phyloP scores from a whole-genome alignment of 768 basidiomycete species.

The Lentinula detonsa region DNA sequence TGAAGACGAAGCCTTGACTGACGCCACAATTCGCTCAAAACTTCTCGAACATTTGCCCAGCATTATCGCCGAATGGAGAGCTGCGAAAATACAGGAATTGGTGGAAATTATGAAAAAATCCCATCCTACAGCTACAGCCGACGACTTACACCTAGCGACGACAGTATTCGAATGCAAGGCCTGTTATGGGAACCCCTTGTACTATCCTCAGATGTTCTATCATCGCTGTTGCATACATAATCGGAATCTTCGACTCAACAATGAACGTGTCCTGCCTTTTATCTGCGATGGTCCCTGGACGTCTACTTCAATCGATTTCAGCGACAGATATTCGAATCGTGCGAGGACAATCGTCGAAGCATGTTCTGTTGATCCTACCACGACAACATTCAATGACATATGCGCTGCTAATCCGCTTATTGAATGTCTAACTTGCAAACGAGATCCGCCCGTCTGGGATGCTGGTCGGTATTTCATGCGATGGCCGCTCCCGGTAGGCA shows the following conservation, averaged over 20 bases:
- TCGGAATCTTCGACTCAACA: not conserved
- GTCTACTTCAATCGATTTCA: not conserved
- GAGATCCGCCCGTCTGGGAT: not conserved
- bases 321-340: not conserved
- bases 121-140: not conserved
- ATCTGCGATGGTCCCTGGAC: not conserved
- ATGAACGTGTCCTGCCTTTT: no score
- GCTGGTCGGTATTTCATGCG: not conserved
- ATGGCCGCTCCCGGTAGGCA: not conserved
- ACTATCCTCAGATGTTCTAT: constrained; percentile 1
- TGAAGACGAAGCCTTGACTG: not conserved
- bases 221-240: not conserved
- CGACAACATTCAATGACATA: not conserved
- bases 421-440: not conserved
- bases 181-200: not conserved
- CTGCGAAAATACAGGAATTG: not conserved
- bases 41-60: not conserved
- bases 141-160: not conserved
- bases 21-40: not conserved
- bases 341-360: not conserved
- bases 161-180: not conserved
- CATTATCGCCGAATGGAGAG: not conserved
- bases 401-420: not conserved
- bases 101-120: not conserved
- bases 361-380: not conserved